These are phyloP conservation scores for Rugonectria rugulosa DNA, from an alignment of 2,329 filamentous ascomycete species.

Conservation along the genomic window DNA sequence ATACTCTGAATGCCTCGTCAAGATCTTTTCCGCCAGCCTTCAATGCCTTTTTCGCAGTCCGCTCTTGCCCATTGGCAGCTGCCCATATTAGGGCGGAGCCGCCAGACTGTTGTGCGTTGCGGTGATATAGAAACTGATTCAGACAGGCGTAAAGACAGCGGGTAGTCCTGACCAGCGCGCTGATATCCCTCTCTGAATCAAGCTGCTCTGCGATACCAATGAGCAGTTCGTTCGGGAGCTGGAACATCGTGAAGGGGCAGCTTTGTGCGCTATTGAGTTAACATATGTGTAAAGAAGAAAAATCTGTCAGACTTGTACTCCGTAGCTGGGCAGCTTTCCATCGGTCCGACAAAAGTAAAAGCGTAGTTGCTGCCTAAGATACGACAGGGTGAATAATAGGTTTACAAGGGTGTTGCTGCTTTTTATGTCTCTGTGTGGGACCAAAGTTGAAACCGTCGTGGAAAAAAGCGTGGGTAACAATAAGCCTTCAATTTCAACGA, in stretches of 20 bases:
- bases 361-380: no score
- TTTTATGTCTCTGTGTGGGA: no score
- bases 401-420: no score
- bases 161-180: background rate
- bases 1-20: background rate
- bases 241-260: background rate
- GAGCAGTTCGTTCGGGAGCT: background rate
- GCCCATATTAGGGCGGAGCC: background rate
- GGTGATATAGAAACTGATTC: background rate
- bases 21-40: background rate
- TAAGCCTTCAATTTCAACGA: no score
- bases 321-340: no score
- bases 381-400: no score
- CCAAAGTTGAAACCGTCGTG: no score
- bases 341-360: no score
- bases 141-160: background rate
- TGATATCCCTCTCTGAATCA: background rate
- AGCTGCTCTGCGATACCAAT: background rate
- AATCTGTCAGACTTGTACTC: no score
- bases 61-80: background rate
- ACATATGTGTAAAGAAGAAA: no score
- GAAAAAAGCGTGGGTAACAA: no score
- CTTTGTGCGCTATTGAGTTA: no score
- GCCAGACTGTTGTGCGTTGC: background rate
- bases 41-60: background rate